Evolutionary conservation across 495 filamentous ascomycete species (phyloP).

Genomic region (Hypoxylon cercidicola): DNA sequence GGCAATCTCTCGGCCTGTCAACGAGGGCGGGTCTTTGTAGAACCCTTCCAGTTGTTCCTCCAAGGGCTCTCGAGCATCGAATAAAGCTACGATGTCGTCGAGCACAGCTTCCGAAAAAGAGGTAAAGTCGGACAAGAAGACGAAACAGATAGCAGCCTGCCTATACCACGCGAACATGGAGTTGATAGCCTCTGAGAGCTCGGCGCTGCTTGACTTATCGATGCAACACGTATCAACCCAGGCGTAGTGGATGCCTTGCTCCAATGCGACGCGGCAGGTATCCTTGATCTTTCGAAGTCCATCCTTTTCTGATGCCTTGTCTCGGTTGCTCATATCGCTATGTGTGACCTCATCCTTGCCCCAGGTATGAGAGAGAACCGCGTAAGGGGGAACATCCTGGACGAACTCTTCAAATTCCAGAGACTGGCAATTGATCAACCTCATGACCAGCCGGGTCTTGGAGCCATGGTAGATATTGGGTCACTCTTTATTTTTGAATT

Average conservation of each 20-base stretch:
- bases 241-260: slow-evolving; percentile 31
- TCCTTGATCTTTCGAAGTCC: slow-evolving; percentile 39
- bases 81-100: slow-evolving; percentile 20
- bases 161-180: slow-evolving; percentile 55
- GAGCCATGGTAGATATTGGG: slow-evolving; percentile 14
- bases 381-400: slow-evolving; percentile 42
- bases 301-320: slow-evolving; percentile 10
- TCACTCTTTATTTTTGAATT: not conserved
- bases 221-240: slow-evolving; percentile 57
- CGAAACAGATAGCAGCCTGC: slow-evolving; percentile 47
- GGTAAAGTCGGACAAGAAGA: slow-evolving; percentile 48
- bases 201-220: slow-evolving; percentile 54
- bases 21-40: slow-evolving; percentile 22
- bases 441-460: slow-evolving; percentile 33
- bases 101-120: slow-evolving; percentile 12
- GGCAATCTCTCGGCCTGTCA: slow-evolving; percentile 22
- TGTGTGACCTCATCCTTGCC: slow-evolving; percentile 44
- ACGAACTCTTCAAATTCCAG: slow-evolving; percentile 45
- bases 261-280: slow-evolving; percentile 34
- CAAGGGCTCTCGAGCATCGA: slow-evolving; percentile 23
- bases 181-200: slow-evolving; percentile 54
- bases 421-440: slow-evolving; percentile 46
- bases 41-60: slow-evolving; percentile 12
- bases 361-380: slow-evolving; percentile 51
- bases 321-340: slow-evolving; percentile 37